Evolutionary conservation across 2,329 filamentous ascomycete species (phyloP).

Genomic region (Septoria linicola): DNA sequence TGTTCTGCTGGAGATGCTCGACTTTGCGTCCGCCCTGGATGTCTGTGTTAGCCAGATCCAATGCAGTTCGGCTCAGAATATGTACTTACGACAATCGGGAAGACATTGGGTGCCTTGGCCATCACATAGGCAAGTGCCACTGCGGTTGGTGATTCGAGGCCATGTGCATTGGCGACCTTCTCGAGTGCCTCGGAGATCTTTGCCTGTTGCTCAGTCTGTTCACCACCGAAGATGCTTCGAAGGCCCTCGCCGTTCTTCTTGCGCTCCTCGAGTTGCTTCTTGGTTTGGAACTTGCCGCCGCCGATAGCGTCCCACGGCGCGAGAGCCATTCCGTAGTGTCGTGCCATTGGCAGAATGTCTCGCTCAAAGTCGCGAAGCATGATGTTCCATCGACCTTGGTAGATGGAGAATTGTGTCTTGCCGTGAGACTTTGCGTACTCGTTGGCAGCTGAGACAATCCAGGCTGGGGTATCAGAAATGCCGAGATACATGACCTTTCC

Average conservation of each 20-base stretch:
- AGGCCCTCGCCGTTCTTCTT: slow-evolving; percentile 40
- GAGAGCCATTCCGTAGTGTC: slow-evolving; percentile 47
- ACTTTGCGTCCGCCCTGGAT: slow-evolving; percentile 61
- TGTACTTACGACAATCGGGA: slow-evolving; percentile 55
- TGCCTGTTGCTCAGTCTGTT: slow-evolving; percentile 47
- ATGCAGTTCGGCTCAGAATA: too few relatives aligned
- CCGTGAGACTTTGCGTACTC: slow-evolving; percentile 42
- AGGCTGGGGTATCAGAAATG: slow-evolving; percentile 46
- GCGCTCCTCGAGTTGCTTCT: slow-evolving; percentile 48
- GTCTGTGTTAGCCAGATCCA: not conserved
- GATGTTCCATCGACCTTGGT: slow-evolving; percentile 44
- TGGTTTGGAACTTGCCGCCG: slow-evolving; percentile 45
- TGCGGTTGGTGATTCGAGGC: slow-evolving; percentile 38
- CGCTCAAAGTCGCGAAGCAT: slow-evolving; percentile 45
- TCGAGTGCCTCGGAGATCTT: slow-evolving; percentile 59
- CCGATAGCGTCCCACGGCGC: slow-evolving; percentile 55
- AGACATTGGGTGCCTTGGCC: slow-evolving; percentile 56
- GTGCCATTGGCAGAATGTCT: slow-evolving; percentile 48
- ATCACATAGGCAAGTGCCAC: slow-evolving; percentile 68
- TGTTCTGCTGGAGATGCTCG: slow-evolving; percentile 68
- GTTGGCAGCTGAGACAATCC: slow-evolving; percentile 44
- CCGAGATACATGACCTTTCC: slow-evolving; percentile 49
- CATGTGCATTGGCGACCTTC: slow-evolving; percentile 58
- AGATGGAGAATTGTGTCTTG: slow-evolving; percentile 39
- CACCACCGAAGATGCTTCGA: slow-evolving; percentile 28